Base-by-base conservation (phyloP, 768 basidiomycete species). In the Dioszegia hungarica region DNA sequence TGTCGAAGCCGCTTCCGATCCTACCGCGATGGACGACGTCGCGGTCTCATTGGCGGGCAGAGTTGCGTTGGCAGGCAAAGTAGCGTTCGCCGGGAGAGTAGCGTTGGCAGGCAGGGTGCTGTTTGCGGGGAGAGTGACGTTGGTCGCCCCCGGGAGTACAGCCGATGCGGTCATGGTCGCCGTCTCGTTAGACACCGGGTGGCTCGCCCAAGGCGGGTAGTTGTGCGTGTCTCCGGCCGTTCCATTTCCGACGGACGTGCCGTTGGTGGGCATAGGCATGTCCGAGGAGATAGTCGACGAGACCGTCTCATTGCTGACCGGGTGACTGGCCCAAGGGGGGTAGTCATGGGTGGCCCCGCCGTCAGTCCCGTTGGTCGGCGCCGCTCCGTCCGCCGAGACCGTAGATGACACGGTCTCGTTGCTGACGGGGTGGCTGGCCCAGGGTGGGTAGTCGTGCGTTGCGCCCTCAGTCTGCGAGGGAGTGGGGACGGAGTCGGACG, bases 261-360 rank as follows among this genome's bases (percentile, higher is more conserved):
- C 48, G 22, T 51, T 51, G 19, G 34, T 33, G 10, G 43, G 6
- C 27, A 25, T 19, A 10, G 31, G 48, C 15, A 17, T 40, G 9
- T 17, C 39, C 9, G 17, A 8, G 10, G 20, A 22, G 31, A 34
- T 38, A 5, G 54, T n/a, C n/a, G n/a, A n/a, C n/a, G n/a, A 33
- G 8, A 33, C 36, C 4, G 54, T 56, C 3, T 22, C 41, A 43
- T 43, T 43, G 11, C 29, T 28, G 19, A 31, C 8, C 17, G 54
- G 29, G 14, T 37, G 36, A 31, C 19, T 31, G 25, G 27, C 37
- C 20, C 27, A 40, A 15, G 51, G 24, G 17, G 57, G 51, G 24
- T 53, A 59, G 3, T 47, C 48, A 31, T 57, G 56, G 9, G 57
- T 59, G 15, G 28, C 43, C 25, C 57, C 57, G n/a, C 59, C 58